A percentile compares a stretch with the other conserved stretches of the same genome.
phyloP scores from a whole-genome alignment of 768 basidiomycete species.

The Flagelloscypha sp. region DNA sequence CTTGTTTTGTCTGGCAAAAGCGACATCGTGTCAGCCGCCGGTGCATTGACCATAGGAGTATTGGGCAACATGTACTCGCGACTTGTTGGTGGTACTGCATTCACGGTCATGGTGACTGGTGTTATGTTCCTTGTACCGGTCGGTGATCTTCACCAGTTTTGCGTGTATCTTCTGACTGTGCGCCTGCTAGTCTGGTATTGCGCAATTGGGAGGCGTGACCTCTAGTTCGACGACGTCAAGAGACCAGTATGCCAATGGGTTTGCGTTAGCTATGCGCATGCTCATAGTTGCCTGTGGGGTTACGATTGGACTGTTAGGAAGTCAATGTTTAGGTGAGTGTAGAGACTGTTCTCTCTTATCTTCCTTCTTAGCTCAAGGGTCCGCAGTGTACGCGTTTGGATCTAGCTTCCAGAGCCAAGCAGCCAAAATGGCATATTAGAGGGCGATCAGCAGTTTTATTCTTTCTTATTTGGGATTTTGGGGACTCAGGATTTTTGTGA shows the following conservation, averaged over 20 bases:
- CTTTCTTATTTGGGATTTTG: too few relatives aligned
- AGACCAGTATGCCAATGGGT: conserved; percentile 68
- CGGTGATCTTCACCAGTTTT: conserved; percentile 20
- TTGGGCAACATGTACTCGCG: conserved; percentile 79
- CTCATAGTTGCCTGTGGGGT: conserved; percentile 80
- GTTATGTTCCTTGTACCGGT: conserved; percentile 87
- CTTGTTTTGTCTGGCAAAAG: conserved; percentile 54
- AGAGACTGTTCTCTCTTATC: too few relatives aligned
- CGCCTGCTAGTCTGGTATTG: conserved; percentile 56
- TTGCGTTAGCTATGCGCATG: conserved; percentile 75
- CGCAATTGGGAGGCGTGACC: conserved; percentile 63
- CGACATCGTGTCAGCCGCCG: conserved; percentile 70
- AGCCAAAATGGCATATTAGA: too few relatives aligned
- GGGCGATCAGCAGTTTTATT: too few relatives aligned
- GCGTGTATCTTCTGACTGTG: conserved; percentile 11
- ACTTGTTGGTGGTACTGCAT: conserved; percentile 74
- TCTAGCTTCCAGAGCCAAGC: too few relatives aligned
- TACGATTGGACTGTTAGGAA: conserved; percentile 76
- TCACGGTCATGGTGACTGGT: conserved; percentile 89
- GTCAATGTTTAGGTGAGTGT: conserved; percentile 56
- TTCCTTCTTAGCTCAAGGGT: too few relatives aligned
- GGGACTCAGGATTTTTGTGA: too few relatives aligned
- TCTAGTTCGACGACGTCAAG: conserved; percentile 52
- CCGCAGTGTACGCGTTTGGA: too few relatives aligned
- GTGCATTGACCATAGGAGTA: conserved; percentile 71